Conservation (phyloP, 495 filamentous ascomycete species). For the Penicillium bialowiezense region DNA sequence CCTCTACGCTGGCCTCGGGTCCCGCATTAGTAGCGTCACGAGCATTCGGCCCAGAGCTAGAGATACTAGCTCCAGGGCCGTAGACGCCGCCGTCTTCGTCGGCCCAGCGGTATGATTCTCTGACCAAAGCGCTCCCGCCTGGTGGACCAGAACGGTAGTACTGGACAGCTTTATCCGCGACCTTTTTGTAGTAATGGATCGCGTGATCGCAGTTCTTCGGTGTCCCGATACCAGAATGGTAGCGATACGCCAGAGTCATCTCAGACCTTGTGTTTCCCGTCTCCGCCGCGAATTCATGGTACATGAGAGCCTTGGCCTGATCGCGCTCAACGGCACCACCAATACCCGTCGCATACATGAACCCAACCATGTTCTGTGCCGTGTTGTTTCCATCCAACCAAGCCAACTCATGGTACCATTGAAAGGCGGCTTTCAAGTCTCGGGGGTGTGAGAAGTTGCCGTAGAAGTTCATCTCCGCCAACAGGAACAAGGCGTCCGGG, state of each 20-base stretch:
- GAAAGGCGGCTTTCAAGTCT: constrained; percentile 79
- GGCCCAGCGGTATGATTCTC: constrained; percentile 71
- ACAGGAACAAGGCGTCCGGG: constrained; percentile 82
- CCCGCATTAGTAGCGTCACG: constrained; percentile 68
- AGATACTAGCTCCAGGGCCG: constrained; percentile 89
- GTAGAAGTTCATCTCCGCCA: constrained; percentile 95
- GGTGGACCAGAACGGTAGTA: constrained; percentile 88
- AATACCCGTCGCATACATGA: constrained; percentile 94
- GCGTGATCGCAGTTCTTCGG: constrained; percentile 84
- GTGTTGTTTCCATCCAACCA: constrained; percentile 79
- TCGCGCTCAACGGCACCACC: constrained; percentile 79
- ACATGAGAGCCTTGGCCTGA: constrained; percentile 88
- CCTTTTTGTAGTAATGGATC: constrained; percentile 82
- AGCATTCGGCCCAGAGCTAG: constrained; percentile 84
- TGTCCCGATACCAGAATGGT: constrained; percentile 81
- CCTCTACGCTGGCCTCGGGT: constrained; percentile 79
- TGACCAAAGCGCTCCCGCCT: constrained; percentile 73
- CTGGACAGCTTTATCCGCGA: constrained; percentile 87
- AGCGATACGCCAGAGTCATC: constrained; percentile 89
- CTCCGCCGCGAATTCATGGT: constrained; percentile 91
- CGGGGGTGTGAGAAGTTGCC: constrained; percentile 89
- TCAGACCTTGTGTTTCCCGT: constrained; percentile 80
- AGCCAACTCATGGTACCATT: constrained; percentile 76
- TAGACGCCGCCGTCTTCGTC: constrained; percentile 93
- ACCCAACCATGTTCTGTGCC: constrained; percentile 90